These are phyloP conservation scores for Leucosporidium creatinivorum DNA, from an alignment of 768 basidiomycete genomes.

Conservation along the genomic window DNA sequence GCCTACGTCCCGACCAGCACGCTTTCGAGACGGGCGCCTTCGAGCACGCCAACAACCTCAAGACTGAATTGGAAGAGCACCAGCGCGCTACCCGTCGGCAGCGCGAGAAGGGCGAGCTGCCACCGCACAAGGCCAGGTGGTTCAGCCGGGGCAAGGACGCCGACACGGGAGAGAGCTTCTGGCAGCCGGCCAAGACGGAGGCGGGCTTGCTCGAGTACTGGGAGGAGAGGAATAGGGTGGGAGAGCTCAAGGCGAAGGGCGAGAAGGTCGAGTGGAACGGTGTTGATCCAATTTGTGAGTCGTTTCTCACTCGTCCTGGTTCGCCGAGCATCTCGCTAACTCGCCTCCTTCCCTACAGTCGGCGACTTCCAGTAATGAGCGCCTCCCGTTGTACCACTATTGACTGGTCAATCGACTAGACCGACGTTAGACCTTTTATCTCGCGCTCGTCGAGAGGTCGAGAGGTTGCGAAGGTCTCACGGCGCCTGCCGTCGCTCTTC, in stretches of 20 bases:
- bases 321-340: not conserved
- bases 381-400: too few species aligned
- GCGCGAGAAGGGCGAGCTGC: slow-evolving; percentile 64
- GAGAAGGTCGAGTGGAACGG: slow-evolving; percentile 52
- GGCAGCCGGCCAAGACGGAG: slow-evolving; percentile 58
- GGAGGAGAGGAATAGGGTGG: slow-evolving; percentile 64
- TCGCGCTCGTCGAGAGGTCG: too few species aligned
- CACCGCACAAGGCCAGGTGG: slow-evolving; percentile 78
- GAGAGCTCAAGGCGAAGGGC: slow-evolving; percentile 43
- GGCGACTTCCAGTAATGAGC: too few species aligned
- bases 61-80: slow-evolving; percentile 70
- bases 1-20: slow-evolving; percentile 83
- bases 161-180: slow-evolving; percentile 84
- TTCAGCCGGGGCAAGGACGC: slow-evolving; percentile 72
- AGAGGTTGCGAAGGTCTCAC: too few species aligned
- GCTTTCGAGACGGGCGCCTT: slow-evolving; percentile 87
- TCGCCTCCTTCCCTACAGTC: too few species aligned
- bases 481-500: too few species aligned
- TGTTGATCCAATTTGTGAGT: slow-evolving; percentile 62
- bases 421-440: too few species aligned
- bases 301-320: not conserved
- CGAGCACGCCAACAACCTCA: slow-evolving; percentile 72
- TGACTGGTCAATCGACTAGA: too few species aligned
- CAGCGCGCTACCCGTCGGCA: slow-evolving; percentile 66
- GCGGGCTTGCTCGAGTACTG: slow-evolving; percentile 57